A percentile compares a stretch with the other conserved stretches of the same genome.
Conservation (phyloP, 116 monocot genomes). For the Posidonia oceanica region DNA sequence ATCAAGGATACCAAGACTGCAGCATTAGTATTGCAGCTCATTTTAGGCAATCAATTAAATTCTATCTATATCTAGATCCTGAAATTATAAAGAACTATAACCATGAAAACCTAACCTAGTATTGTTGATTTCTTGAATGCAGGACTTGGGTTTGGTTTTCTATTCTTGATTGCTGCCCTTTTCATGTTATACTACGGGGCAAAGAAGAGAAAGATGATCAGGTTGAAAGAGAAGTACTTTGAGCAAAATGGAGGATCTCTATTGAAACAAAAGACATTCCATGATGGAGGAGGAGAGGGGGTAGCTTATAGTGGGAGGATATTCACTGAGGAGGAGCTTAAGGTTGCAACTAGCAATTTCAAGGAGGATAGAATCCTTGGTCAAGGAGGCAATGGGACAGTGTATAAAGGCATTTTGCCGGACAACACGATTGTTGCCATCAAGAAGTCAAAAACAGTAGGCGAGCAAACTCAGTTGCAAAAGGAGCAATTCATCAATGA, state of each 20-base stretch:
- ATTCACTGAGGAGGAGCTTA: too few relatives aligned
- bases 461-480: too few relatives aligned
- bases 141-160: constrained; percentile 27
- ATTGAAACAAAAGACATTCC: constrained; percentile 15
- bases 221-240: constrained; percentile 32
- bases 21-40: constrained; percentile 15
- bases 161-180: constrained; percentile 9
- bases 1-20: neutral
- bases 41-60: constrained; percentile 13
- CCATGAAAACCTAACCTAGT: too few relatives aligned
- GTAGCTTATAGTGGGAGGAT: too few relatives aligned
- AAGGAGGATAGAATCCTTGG: too few relatives aligned
- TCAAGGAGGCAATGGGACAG: constrained; percentile 24
- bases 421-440: too few relatives aligned
- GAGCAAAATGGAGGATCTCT: constrained; percentile 39
- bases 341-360: too few relatives aligned
- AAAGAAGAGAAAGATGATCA: constrained; percentile 21
- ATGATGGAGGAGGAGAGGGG: too few relatives aligned
- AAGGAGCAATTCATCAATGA: constrained; percentile 37
- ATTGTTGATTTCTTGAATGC: neutral
- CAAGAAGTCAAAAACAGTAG: constrained; percentile 15
- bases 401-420: constrained; percentile 39
- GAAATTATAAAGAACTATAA: neutral
- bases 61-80: neutral
- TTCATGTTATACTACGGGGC: constrained; percentile 16